Evolutionary conservation across 495 filamentous ascomycete species (phyloP).

Genomic region (Rhizodiscina lignyota): DNA sequence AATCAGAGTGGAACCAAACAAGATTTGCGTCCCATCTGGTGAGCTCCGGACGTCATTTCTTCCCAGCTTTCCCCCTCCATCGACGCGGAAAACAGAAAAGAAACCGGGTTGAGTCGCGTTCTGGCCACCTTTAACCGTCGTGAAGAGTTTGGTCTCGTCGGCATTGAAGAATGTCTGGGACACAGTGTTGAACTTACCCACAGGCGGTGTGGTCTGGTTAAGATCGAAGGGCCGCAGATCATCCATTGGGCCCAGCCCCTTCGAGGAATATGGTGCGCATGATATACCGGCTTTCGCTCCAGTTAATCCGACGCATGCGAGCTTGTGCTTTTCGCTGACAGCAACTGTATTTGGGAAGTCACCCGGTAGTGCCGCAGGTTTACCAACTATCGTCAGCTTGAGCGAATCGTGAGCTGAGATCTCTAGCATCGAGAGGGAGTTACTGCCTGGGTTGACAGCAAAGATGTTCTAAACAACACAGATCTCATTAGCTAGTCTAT

Average conservation of each 20-base stretch:
- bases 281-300: constrained; percentile 36
- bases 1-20: constrained; percentile 35
- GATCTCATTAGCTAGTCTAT: not conserved
- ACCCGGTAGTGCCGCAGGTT: constrained; percentile 26
- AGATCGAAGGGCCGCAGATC: constrained; percentile 27
- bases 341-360: constrained; percentile 42
- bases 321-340: constrained; percentile 26
- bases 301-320: constrained; percentile 37
- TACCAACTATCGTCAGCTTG: constrained; percentile 25
- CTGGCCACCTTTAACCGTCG: constrained; percentile 40
- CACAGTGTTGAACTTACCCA: constrained; percentile 35
- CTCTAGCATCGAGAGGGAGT: constrained; percentile 35
- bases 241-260: constrained; percentile 27
- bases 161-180: constrained; percentile 38
- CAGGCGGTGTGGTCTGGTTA: constrained; percentile 34
- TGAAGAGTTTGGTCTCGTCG: constrained; percentile 31
- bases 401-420: constrained; percentile 31
- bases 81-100: constrained; percentile 30
- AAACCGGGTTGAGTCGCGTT: constrained; percentile 35
- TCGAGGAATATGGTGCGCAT: constrained; percentile 27
- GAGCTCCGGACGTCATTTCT: constrained; percentile 11
- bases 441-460: constrained; percentile 44
- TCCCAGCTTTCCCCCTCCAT: constrained; percentile 9
- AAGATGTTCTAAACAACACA: constrained; percentile 22
- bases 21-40: constrained; percentile 29